Evolutionary conservation across 2,329 filamentous ascomycete species (phyloP), one percentile per base, ranked within the genome.

Genomic region (Colletotrichum salicis): DNA sequence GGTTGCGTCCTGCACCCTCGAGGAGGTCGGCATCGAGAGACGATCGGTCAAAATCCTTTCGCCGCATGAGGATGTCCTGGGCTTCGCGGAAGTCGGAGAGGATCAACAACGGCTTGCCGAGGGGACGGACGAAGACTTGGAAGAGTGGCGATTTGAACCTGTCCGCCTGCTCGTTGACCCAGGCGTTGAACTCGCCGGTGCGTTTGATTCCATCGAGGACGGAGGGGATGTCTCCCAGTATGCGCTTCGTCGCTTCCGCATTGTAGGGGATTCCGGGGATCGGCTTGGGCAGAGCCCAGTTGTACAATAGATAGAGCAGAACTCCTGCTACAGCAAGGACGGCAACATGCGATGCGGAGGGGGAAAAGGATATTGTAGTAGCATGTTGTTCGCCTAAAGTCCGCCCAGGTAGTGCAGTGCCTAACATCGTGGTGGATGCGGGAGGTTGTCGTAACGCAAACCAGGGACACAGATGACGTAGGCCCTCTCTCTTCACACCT

Each of bases 181-280:
- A 72, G 12, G 57, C 56, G 61, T 57, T 62, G 61, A 72, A 71
- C 24, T 72, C 70, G 51, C 70, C 70, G 6, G 74, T 74, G 8
- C 78, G 75, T 41, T 76, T 77, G 13, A 82, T 77, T 71, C 81
- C 80, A 11, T 75, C 74, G 64, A 84, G 75, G 73, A 84, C 79
- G 56, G 82, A 82, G 1, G 83, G 82, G 1, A 84, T 72, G 71
- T 87, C 85, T 6, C 86, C 86, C 13, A 86, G 75, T 0, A 86
- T 35, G 37, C 75, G 77, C 1, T 70, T 73, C 2, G 79, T 77
- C 0, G 84, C 79, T 22, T 77, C 74, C 13, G 72, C 74, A 71
- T 86, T 84, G 79, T 85, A 84, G 2, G 86, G 84, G 55, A 88
- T 86, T 5, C 82, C 82, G 3, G 83, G 76, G 4, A 87, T 78